Base-by-base conservation (phyloP, 116 monocot genomes). In the Papilionanthe hybrid region DNA sequence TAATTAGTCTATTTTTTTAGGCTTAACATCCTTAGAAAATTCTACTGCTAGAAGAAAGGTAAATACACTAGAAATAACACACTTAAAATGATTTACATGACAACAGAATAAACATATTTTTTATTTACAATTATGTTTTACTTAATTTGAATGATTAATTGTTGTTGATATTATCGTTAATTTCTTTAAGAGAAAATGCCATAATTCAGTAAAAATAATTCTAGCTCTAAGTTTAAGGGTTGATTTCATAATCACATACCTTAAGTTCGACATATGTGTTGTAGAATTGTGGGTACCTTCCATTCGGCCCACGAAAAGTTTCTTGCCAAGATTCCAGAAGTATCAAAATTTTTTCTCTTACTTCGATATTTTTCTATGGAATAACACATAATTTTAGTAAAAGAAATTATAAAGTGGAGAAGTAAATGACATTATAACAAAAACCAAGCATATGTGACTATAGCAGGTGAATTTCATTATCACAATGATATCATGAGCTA, bases 311-410 rank as follows among this genome's bases (percentile, higher is more conserved):
- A 75, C 88, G 90, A 89, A 94, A 94, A 47, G 90, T 89, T 82
- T 92, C 92, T 90, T 90, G 92, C 94, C 94, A 94, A 49, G 94
- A 88, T 71, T 94, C 94, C 76, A 94, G 75, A 47, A 94, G 78
- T 20, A 86, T 63, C 75, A 94, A 83, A 63, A 90, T 83, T 83
- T 92, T 94, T 67, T 89, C 86, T 47, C 89, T 90, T 42, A 94
- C 90, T 83, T 84, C 86, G 82, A 84, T 82, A 86, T 90, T 92
- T 75, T 86, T 84, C 92, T 94, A 84, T 44, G 75, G 81, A 69
- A 50, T 42, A 27, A 12, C 0, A n/a, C 9, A 10, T 27, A 63
- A 65, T 72, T 72, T 28, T 4, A 37, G 5, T 37, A 41, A 69
- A 25, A 7, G 37, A 69, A 69, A 7, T 27, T 32, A 69, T 69